Conservation (phyloP, 1,284 basidiomycete genomes). For the Afroboletus lepidellus region DNA sequence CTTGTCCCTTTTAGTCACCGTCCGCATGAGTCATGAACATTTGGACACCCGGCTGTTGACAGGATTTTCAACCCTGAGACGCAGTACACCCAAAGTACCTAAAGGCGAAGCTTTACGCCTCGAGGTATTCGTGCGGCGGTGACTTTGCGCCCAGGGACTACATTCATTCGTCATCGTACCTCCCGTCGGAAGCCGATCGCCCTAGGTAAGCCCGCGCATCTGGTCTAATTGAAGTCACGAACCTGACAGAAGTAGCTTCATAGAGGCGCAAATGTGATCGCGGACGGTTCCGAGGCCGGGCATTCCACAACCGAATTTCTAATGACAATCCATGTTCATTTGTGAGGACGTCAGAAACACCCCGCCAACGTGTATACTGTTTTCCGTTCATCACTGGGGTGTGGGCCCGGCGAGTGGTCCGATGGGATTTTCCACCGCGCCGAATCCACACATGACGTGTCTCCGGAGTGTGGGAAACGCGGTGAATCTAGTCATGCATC, state of each 20-base stretch:
- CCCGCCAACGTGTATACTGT: slow-evolving; percentile 32
- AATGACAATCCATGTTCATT: slow-evolving; percentile 34
- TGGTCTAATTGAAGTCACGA: slow-evolving; percentile 9
- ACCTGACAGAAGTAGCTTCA: slow-evolving; percentile 12
- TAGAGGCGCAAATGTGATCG: slow-evolving; percentile 14
- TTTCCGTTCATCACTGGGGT: slow-evolving; percentile 30
- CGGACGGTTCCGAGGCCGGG: slow-evolving; percentile 26
- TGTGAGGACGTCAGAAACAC: slow-evolving; percentile 20
- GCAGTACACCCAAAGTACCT: slow-evolving; percentile 33
- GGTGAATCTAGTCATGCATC: slow-evolving; percentile 27
- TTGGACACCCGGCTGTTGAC: slow-evolving; percentile 10
- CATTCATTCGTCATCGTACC: slow-evolving; percentile 31
- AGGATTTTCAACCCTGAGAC: slow-evolving; percentile 34
- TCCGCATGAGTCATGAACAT: slow-evolving; percentile 13
- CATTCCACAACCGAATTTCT: slow-evolving; percentile 27
- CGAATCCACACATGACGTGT: slow-evolving; percentile 18
- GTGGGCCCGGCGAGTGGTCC: slow-evolving; percentile 20
- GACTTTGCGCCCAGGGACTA: slow-evolving; percentile 31
- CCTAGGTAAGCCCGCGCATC: slow-evolving; percentile 27
- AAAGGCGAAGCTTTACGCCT: slow-evolving; percentile 31
- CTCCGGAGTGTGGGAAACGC: slow-evolving; percentile 24
- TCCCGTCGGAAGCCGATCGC: slow-evolving; percentile 29
- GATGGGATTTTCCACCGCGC: slow-evolving; percentile 22
- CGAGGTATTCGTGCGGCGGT: slow-evolving; percentile 36
- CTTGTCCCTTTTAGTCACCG: slow-evolving; percentile 14